A percentile compares a stretch with the other conserved stretches of the same genome.
phyloP scores from a whole-genome alignment of 371 early-diverging fungal genomes.

The Mucor circinelloides region DNA sequence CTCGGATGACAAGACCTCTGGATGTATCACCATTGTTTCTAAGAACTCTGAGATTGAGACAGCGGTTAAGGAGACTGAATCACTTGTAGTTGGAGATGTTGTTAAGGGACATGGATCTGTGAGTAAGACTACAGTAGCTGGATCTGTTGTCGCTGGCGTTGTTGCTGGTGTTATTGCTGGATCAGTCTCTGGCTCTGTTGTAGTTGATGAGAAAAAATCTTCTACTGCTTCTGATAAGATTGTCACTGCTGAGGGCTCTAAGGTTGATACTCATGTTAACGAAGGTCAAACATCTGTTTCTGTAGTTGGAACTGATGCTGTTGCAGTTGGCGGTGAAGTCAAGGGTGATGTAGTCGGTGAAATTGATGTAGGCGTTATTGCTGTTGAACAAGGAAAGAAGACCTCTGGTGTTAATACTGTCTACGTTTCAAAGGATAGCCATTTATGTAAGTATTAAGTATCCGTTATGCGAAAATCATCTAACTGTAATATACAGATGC shows the following conservation, averaged over 20 bases:
- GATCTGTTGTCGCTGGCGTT: background rate
- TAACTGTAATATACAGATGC: background rate
- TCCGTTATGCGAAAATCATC: background rate
- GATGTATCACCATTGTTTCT: background rate
- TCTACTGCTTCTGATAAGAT: background rate
- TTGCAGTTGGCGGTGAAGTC: background rate
- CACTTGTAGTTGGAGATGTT: background rate
- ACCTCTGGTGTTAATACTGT: background rate
- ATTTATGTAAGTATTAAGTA: background rate
- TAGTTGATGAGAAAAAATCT: background rate
- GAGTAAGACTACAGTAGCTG: background rate
- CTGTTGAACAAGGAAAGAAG: background rate
- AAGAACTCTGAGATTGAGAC: background rate
- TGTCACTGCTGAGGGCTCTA: background rate
- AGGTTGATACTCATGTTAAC: background rate
- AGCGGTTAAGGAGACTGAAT: slow-evolving; percentile 1
- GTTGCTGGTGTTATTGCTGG: background rate
- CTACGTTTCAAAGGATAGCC: slow-evolving; percentile 1
- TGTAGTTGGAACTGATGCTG: background rate
- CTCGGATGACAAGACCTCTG: background rate
- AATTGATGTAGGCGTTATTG: slow-evolving; percentile 3
- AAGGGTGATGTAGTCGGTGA: background rate
- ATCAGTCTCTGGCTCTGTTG: background rate
- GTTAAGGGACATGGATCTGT: background rate
- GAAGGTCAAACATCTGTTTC: background rate